Percentiles rank a stretch among this genome's conserved stretches.
Evolutionary conservation across 805 yeast genomes (phyloP).

Genomic region (Pichia pseudocactophila): DNA sequence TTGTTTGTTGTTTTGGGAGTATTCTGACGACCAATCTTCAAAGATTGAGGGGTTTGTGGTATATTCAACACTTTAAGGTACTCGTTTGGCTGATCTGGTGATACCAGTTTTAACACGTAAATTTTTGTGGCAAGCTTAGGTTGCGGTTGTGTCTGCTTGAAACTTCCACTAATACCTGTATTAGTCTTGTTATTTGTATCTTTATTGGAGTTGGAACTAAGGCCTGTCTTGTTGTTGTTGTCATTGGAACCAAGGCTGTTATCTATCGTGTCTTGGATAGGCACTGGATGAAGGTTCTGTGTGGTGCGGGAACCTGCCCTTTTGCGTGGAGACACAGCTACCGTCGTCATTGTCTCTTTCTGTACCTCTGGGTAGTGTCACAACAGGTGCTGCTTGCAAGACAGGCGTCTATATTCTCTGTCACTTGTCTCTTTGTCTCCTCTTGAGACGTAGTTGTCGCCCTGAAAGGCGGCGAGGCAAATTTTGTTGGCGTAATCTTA

Average conservation of each 20-base stretch:
- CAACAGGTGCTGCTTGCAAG: too few species aligned
- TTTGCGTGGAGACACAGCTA: background rate
- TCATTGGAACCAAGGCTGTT: background rate
- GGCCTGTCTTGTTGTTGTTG: too few species aligned
- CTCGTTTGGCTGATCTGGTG: slow-evolving; percentile 67
- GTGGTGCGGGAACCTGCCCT: background rate
- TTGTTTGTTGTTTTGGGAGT: slow-evolving; percentile 50
- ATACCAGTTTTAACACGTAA: slow-evolving; percentile 60
- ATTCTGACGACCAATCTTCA: slow-evolving; percentile 86
- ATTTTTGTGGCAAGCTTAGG: slow-evolving; percentile 25
- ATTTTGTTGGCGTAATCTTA: too few species aligned
- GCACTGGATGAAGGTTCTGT: too few species aligned
- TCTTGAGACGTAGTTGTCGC: too few species aligned
- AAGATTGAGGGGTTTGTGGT: slow-evolving; percentile 73
- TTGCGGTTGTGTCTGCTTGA: too few species aligned
- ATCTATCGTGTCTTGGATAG: background rate
- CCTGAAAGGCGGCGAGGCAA: background rate
- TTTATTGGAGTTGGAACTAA: background rate
- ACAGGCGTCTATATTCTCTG: too few species aligned
- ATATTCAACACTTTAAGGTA: slow-evolving; percentile 62
- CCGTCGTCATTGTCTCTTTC: background rate
- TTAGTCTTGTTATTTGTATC: background rate
- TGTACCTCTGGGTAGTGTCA: too few species aligned
- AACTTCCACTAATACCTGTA: too few species aligned
- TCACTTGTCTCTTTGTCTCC: too few species aligned